Evolutionary conservation across 495 filamentous ascomycete genomes (phyloP), one percentile per base, ranked within the genome.

Genomic region (Geopyxis carbonaria): DNA sequence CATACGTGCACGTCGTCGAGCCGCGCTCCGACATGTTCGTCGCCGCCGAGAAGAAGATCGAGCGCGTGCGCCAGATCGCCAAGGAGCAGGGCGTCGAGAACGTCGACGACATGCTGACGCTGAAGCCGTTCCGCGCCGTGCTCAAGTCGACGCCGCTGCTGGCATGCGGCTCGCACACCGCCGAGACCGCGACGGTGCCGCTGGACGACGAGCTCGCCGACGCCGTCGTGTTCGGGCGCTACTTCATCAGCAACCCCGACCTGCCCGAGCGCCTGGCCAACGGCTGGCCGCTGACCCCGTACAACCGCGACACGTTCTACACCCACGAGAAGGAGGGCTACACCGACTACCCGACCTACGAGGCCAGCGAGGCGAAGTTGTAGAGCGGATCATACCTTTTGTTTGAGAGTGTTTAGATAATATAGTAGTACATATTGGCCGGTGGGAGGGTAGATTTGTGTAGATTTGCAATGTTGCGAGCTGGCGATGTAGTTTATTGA

Each of bases 171-270:
- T 72, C 70, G 0, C 74, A 68, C 43, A 57, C 51, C 33, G 75
- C 69, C n/a, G 54, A 42, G 31, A 44, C 60, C 33, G 58, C 69
- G 4, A 68, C 70, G 8, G 70, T 78, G 45, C 52, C 62, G 27
- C 47, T 69, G 30, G 72, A 71, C 46, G 55, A 58, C 43, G 64
- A 66, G 19, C 58, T 64, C 46, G 62, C 78, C 33, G 55, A 70
- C 16, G 47, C 66, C 1, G 53, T 71, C 29, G 67, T 63, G 0
- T 78, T 78, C 57, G 78, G 78, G 14, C 54, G 74, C 27, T 64
- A 61, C 24, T 87, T 73, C 45, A 76, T 78, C 39, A 62, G 75
- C 40, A 86, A 70, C 40, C 80, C 80, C 2, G 80, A 86, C 56
- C 50, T 89, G 47, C 62, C 68, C 2, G 80, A 72, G 49, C 61